A percentile compares a stretch with the other conserved stretches of the same genome.
phyloP scores from a whole-genome alignment of 2,329 filamentous ascomycete species.

The Alternaria gaisen region DNA sequence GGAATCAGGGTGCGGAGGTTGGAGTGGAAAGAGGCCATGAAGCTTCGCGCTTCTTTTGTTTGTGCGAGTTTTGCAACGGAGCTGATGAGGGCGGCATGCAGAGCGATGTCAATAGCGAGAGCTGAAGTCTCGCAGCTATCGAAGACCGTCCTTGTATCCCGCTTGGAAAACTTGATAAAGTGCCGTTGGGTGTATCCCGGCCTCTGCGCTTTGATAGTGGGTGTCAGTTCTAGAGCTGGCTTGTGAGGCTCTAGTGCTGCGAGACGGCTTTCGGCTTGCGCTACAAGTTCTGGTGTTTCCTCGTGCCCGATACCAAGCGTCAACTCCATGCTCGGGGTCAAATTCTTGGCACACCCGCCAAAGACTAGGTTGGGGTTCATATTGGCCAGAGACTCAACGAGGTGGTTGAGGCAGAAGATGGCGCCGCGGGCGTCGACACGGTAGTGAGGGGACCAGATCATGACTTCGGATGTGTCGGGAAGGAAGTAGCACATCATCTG shows the following conservation, averaged over 20 bases:
- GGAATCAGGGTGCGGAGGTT: slow-evolving; percentile 33
- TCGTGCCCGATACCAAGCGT: slow-evolving; percentile 27
- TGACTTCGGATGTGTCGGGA: slow-evolving; percentile 29
- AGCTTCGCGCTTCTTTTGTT: slow-evolving; percentile 24
- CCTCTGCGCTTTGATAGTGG: slow-evolving; percentile 19
- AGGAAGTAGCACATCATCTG: slow-evolving; percentile 40
- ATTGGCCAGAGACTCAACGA: slow-evolving; percentile 31
- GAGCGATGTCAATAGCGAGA: slow-evolving; percentile 19
- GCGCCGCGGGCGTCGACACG: slow-evolving; percentile 38
- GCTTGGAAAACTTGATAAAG: slow-evolving; percentile 9
- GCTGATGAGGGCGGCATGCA: slow-evolving; percentile 31
- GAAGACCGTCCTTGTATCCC: slow-evolving; percentile 24
- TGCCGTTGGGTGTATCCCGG: slow-evolving; percentile 16
- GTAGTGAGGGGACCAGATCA: slow-evolving; percentile 37
- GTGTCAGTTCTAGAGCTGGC: slow-evolving; percentile 29
- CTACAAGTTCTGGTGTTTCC: slow-evolving; percentile 25
- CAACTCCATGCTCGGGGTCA: slow-evolving; percentile 34
- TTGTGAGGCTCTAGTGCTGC: slow-evolving; percentile 29
- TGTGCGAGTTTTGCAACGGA: slow-evolving; percentile 25
- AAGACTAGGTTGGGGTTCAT: slow-evolving; percentile 28
- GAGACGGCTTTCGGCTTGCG: slow-evolving; percentile 27
- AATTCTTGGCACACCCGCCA: slow-evolving; percentile 34
- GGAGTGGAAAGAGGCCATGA: slow-evolving; percentile 38
- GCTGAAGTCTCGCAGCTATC: slow-evolving; percentile 15
- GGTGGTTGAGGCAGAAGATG: slow-evolving; percentile 34